Base-by-base conservation (phyloP, 768 basidiomycete genomes). In the Termitomyces sp. region DNA sequence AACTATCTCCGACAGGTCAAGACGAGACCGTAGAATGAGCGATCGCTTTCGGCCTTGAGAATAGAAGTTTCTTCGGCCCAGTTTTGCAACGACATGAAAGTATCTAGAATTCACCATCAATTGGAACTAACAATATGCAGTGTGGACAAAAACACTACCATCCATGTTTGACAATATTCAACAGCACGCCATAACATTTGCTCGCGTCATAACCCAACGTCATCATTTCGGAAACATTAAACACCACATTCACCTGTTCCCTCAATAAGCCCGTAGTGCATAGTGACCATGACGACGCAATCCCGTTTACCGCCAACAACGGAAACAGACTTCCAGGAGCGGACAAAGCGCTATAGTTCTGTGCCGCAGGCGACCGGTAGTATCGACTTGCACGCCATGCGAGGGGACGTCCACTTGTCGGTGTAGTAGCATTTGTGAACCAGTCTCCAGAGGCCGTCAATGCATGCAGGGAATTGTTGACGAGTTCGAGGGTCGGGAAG, bases 401-500 rank as follows among this genome's bases (percentile, higher is more conserved):
- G 11, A 75, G 66, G 7, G 69, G 62, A 28, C 60, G 61, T 14
- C 70, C 70, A 43, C 70, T 72, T 11, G 57, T 61, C 9, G 70
- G 58, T 21, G 67, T 64, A 1, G 75, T 77, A 12, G 74, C 73
- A 55, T 77, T 78, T 5, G 74, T 74, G 46, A 63, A 62, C 71
- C 72, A 75, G 19, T 66, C 60, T 17, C 73, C 73, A 2, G 61
- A 64, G 30, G 64, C 21, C n/a, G 57, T 60, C 54, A 71, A 72
- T 1, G 78, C 78, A 26, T 71, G 68, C 17, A 83, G 62, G 8
- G 68, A 69, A 33, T 72, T 70, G 42, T 74, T 59, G 8, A 67
- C 50, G 51, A 83, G 71, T 30, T 70, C 67, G 12, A 82, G 57
- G 14, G 64, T 48, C 0, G 80, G 77, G 60, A 72, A 80, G 45